phyloP scores from a whole-genome alignment of 1,284 basidiomycete species.

The Boletus semigastroideus region DNA sequence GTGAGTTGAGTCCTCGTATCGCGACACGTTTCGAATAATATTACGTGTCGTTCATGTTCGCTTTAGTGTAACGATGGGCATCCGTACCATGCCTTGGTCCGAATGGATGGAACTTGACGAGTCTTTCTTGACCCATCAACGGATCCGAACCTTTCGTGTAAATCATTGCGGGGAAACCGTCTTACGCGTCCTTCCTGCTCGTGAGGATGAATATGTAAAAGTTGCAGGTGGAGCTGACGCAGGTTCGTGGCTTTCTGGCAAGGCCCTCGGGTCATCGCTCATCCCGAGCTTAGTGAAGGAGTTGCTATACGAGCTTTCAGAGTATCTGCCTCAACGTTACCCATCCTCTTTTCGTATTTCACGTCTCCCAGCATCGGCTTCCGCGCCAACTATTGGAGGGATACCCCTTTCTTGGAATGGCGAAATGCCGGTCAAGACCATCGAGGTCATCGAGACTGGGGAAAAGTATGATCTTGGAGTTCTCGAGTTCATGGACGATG shows the following conservation, averaged over 20 bases:
- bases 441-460: conserved; percentile 52
- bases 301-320: conserved; percentile 62
- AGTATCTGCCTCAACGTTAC: conserved; percentile 63
- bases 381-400: conserved; percentile 35
- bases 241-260: conserved; percentile 38
- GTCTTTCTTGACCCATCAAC: conserved; percentile 51
- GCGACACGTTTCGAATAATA: background rate
- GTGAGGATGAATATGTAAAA: conserved; percentile 42
- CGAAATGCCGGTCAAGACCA: conserved; percentile 47
- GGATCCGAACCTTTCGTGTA: conserved; percentile 54
- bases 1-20: conserved; percentile 38
- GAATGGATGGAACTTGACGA: conserved; percentile 73
- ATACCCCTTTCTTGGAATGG: conserved; percentile 48
- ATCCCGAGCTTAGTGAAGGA: conserved; percentile 51
- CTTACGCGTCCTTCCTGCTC: conserved; percentile 46
- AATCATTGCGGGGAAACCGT: conserved; percentile 47
- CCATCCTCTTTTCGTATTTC: conserved; percentile 55
- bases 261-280: background rate
- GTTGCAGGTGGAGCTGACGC: conserved; percentile 53
- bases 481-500: conserved; percentile 32
- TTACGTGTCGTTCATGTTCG: background rate
- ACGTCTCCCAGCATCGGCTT: conserved; percentile 35
- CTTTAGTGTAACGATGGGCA: conserved; percentile 68
- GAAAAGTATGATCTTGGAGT: conserved; percentile 50
- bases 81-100: conserved; percentile 62